These are phyloP conservation scores for Xanthoconium purpureum DNA, from an alignment of 768 basidiomycete genomes.

Conservation along the genomic window DNA sequence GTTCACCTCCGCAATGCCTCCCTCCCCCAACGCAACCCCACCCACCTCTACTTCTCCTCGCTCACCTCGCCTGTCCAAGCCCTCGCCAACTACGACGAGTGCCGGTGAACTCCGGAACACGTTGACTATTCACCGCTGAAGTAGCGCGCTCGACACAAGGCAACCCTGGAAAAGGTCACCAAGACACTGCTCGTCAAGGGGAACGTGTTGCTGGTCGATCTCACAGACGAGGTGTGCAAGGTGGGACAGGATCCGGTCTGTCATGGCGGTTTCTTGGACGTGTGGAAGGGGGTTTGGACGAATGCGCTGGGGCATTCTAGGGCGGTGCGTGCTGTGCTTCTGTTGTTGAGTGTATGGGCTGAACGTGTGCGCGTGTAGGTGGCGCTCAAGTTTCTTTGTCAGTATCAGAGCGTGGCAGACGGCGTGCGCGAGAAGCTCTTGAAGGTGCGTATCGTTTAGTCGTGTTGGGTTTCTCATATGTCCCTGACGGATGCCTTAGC, in stretches of 20 bases:
- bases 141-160: constrained; percentile 56
- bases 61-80: constrained; percentile 51
- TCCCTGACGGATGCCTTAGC: constrained; percentile 32
- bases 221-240: constrained; percentile 53
- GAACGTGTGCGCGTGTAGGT: constrained; percentile 35
- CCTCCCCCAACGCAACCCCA: constrained; percentile 52
- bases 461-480: neutral
- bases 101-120: constrained; percentile 51
- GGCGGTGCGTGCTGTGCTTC: constrained; percentile 16
- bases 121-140: constrained; percentile 54
- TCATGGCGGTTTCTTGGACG: constrained; percentile 58
- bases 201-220: constrained; percentile 46
- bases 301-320: constrained; percentile 39
- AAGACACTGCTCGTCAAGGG: constrained; percentile 54
- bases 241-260: constrained; percentile 47
- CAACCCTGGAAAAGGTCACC: constrained; percentile 50
- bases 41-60: constrained; percentile 50
- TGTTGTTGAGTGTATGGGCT: neutral
- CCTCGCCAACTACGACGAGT: constrained; percentile 55
- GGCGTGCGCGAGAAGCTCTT: constrained; percentile 51
- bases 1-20: constrained; percentile 61
- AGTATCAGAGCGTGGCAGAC: constrained; percentile 44
- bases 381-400: constrained; percentile 55
- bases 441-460: constrained; percentile 34
- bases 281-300: constrained; percentile 58